These are phyloP conservation scores for Lentinula aciculospora DNA, from an alignment of 768 basidiomycete genomes.

Conservation along the genomic window DNA sequence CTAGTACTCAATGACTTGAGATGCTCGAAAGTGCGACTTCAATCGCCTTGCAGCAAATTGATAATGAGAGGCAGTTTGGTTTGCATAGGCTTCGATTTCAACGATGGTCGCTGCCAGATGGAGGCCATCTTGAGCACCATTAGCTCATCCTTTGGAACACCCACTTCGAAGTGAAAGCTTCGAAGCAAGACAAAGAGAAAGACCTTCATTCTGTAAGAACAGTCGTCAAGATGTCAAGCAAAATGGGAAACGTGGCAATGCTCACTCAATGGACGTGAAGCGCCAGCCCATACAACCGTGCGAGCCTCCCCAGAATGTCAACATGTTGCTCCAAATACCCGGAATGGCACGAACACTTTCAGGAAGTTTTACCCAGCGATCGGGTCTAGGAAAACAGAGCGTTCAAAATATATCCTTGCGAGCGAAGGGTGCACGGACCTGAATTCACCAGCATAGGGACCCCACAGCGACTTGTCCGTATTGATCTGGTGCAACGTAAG, in stretches of 20 bases:
- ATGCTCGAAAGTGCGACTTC: no score
- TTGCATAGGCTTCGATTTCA: neutral
- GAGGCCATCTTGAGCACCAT: constrained; percentile 1
- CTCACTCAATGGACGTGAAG: constrained; percentile 56
- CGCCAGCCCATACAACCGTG: constrained; percentile 64
- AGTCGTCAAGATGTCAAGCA: neutral
- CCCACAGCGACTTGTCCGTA: constrained; percentile 50
- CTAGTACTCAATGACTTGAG: no score
- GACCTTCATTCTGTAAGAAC: constrained; percentile 27
- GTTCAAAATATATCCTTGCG: neutral
- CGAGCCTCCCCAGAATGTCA: constrained; percentile 62
- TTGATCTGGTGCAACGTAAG: constrained; percentile 53
- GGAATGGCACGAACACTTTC: constrained; percentile 40
- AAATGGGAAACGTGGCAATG: constrained; percentile 6
- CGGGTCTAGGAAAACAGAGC: constrained; percentile 37
- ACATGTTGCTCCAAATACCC: constrained; percentile 52
- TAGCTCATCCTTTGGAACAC: constrained; percentile 40
- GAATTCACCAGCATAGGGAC: constrained; percentile 56
- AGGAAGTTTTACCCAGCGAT: constrained; percentile 52
- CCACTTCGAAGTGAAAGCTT: constrained; percentile 46
- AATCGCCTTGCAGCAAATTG: neutral
- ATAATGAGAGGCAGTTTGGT: neutral
- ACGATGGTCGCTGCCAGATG: neutral
- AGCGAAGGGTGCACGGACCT: constrained; percentile 26
- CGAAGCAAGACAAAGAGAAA: constrained; percentile 45